These are phyloP conservation scores for Solanum lycopersicoides DNA, from an alignment of 257 asterid species.

Conservation along the genomic window DNA sequence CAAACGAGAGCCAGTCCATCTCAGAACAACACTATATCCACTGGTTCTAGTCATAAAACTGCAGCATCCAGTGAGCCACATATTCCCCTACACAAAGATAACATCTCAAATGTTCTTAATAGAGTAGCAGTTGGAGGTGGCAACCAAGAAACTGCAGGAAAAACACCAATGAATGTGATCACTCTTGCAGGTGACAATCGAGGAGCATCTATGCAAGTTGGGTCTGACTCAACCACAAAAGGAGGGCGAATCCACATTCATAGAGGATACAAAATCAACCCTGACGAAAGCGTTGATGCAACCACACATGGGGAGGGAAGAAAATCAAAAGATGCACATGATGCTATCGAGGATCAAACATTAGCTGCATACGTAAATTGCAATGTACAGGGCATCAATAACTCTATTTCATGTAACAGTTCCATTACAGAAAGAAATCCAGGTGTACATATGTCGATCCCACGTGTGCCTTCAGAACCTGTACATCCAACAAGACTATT, in stretches of 20 bases:
- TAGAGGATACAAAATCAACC: conserved; percentile 60
- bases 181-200: conserved; percentile 87
- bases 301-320: conserved; percentile 40
- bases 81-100: conserved; percentile 24
- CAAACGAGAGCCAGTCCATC: conserved; percentile 8
- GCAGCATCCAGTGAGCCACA: conserved; percentile 21
- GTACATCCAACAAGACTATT: conserved; percentile 3
- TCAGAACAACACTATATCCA: conserved; percentile 1
- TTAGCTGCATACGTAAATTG: conserved; percentile 46
- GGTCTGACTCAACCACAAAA: conserved; percentile 29
- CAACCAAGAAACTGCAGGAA: conserved; percentile 9
- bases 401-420: conserved; percentile 54
- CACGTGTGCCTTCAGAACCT: conserved; percentile 19
- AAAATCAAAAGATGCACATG: conserved; percentile 8
- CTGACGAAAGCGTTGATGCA: conserved; percentile 12
- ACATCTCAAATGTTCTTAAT: conserved; percentile 26
- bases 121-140: conserved; percentile 22
- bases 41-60: conserved; percentile 5
- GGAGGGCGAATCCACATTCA: conserved; percentile 46
- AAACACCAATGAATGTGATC: conserved; percentile 42
- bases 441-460: conserved; percentile 51
- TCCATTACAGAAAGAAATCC: conserved; percentile 56
- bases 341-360: conserved; percentile 25
- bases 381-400: conserved; percentile 70
- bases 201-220: conserved; percentile 81